phyloP scores from a whole-genome alignment of 305 asterid genomes.

The Caryopteris hybrid region DNA sequence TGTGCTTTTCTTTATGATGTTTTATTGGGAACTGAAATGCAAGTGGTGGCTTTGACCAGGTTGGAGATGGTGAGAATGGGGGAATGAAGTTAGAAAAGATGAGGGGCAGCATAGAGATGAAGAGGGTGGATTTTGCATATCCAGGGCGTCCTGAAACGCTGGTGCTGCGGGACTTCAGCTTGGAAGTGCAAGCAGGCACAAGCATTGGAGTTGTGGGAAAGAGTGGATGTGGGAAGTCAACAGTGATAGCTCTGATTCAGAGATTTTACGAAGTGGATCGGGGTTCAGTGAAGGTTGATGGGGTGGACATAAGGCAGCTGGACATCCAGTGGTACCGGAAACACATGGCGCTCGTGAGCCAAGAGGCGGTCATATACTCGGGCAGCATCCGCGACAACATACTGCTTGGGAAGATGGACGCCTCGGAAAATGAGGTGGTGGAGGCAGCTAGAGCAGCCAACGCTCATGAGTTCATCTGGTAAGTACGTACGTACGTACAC shows the following conservation, averaged over 20 bases:
- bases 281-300: slow-evolving; percentile 61
- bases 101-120: slow-evolving; percentile 57
- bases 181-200: slow-evolving; percentile 66
- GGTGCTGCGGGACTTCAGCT: slow-evolving; percentile 47
- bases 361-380: slow-evolving; percentile 78
- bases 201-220: slow-evolving; percentile 76
- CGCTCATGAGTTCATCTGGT: slow-evolving; percentile 85
- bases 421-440: slow-evolving; percentile 57
- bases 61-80: slow-evolving; percentile 16
- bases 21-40: too few relatives aligned
- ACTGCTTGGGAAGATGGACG: slow-evolving; percentile 55
- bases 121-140: slow-evolving; percentile 62
- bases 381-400: slow-evolving; percentile 76
- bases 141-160: slow-evolving; percentile 49
- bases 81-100: slow-evolving; percentile 43
- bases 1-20: too few relatives aligned
- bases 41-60: slow-evolving; percentile 39
- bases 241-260: slow-evolving; percentile 62
- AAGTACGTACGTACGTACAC: too few relatives aligned
- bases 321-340: slow-evolving; percentile 61
- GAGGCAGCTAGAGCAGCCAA: slow-evolving; percentile 84
- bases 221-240: slow-evolving; percentile 89
- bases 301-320: slow-evolving; percentile 50
- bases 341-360: slow-evolving; percentile 82
- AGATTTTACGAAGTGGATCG: slow-evolving; percentile 67